Conservation (phyloP, 306 rosid species). For the Vachellia collinsii region DNA sequence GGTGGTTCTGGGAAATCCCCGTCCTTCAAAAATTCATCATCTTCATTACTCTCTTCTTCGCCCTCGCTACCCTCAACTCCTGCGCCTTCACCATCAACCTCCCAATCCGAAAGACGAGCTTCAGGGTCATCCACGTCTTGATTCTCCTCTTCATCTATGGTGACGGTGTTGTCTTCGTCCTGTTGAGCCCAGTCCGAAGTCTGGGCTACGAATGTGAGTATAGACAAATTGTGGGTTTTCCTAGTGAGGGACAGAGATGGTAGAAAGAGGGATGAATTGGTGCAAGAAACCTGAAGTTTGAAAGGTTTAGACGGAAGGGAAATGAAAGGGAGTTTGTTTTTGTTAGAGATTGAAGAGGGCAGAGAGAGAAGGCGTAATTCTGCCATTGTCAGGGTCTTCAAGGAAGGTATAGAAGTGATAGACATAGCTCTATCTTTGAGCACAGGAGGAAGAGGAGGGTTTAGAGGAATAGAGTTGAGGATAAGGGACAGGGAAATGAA, state of each 20-base stretch:
- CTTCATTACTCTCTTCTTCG: slow-evolving; percentile 38
- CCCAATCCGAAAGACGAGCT: slow-evolving; percentile 52
- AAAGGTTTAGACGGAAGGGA: slow-evolving; percentile 59
- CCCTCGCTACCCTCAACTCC: slow-evolving; percentile 30
- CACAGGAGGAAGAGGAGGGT: slow-evolving; percentile 29
- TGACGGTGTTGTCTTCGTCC: slow-evolving; percentile 53
- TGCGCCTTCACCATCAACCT: slow-evolving; percentile 38
- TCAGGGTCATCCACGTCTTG: slow-evolving; percentile 41
- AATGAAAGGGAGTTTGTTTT: slow-evolving; percentile 42
- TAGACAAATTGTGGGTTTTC: slow-evolving; percentile 46
- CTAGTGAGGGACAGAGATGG: slow-evolving; percentile 40
- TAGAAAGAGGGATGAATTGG: slow-evolving; percentile 36
- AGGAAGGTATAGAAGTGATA: slow-evolving; percentile 46
- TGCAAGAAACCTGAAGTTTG: slow-evolving; percentile 52
- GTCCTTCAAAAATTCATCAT: slow-evolving; percentile 46
- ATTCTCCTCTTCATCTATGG: slow-evolving; percentile 40
- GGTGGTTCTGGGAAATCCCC: slow-evolving; percentile 54
- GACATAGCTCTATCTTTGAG: slow-evolving; percentile 46
- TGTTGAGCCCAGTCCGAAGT: slow-evolving; percentile 91
- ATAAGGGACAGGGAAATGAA: slow-evolving; percentile 40
- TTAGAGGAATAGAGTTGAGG: slow-evolving; percentile 35
- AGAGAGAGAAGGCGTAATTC: slow-evolving; percentile 57
- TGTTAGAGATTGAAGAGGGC: slow-evolving; percentile 47
- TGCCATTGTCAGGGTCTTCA: slow-evolving; percentile 59
- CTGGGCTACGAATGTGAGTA: slow-evolving; percentile 61